These are phyloP conservation scores for Malassezia vespertilionis DNA, from an alignment of 1,284 basidiomycete species.

Conservation along the genomic window DNA sequence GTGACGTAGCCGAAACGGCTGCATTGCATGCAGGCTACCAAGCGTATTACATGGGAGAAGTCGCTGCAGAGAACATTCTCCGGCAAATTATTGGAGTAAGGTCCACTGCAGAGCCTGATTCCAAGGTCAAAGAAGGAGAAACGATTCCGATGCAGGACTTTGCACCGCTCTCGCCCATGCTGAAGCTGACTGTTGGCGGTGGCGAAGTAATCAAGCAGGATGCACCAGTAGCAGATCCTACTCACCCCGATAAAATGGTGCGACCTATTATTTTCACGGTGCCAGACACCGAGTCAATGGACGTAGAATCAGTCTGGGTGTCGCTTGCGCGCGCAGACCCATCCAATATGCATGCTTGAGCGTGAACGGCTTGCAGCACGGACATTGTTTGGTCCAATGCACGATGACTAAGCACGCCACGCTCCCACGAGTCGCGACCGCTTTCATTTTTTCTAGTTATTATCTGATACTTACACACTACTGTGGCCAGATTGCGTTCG, in stretches of 20 bases:
- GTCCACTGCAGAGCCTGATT: constrained; percentile 5
- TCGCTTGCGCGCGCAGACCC: constrained; percentile 37
- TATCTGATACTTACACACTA: too few relatives aligned
- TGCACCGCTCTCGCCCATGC: constrained; percentile 32
- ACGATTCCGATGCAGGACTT: constrained; percentile 23
- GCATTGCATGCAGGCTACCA: constrained; percentile 46
- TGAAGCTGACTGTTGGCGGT: constrained; percentile 38
- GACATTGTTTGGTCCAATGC: too few relatives aligned
- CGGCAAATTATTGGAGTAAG: constrained; percentile 21
- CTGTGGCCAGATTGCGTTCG: too few relatives aligned
- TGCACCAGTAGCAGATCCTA: constrained; percentile 17
- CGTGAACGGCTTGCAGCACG: too few relatives aligned
- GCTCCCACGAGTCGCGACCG: too few relatives aligned
- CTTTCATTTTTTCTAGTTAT: too few relatives aligned
- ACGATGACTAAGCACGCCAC: too few relatives aligned
- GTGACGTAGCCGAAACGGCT: constrained; percentile 43
- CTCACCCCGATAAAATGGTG: constrained; percentile 1
- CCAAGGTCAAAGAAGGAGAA: not conserved
- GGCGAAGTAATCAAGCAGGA: constrained; percentile 41
- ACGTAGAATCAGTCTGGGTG: constrained; percentile 37
- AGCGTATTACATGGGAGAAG: constrained; percentile 45
- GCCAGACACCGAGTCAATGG: constrained; percentile 36
- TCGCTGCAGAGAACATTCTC: constrained; percentile 42
- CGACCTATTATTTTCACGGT: constrained; percentile 21
- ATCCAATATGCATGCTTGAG: constrained; percentile 30